Evolutionary conservation across 441 rosid genomes (phyloP).

Genomic region (Erodium trifolium): DNA sequence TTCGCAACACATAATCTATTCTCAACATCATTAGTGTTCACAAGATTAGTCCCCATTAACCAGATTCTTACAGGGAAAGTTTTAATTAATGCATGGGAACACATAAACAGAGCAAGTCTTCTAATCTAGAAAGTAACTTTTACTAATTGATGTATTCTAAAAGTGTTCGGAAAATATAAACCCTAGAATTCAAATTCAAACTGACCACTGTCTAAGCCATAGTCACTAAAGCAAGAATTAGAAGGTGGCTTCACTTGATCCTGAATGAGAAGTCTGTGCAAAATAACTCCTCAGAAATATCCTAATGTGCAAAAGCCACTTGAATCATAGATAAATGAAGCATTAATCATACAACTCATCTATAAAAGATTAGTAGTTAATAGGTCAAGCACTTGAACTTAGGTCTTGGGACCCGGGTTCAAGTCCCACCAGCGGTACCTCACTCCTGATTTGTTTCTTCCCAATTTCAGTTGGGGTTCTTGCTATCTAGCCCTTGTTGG

Average conservation of each 20-base stretch:
- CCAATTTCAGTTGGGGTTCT: too few species aligned
- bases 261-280: not conserved
- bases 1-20: slow-evolving; percentile 29
- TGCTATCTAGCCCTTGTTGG: too few species aligned
- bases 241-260: not conserved
- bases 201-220: not conserved
- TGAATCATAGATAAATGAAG: not conserved
- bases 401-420: not conserved
- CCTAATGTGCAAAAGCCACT: not conserved
- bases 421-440: too few species aligned
- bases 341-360: not conserved
- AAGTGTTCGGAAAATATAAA: slow-evolving; percentile 18
- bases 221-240: slow-evolving; percentile 2
- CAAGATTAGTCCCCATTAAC: slow-evolving; percentile 32
- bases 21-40: slow-evolving; percentile 22
- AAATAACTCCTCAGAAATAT: not conserved
- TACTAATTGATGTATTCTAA: slow-evolving; percentile 21
- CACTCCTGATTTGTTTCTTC: too few species aligned
- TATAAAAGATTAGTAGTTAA: not conserved
- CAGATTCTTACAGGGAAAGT: slow-evolving; percentile 28
- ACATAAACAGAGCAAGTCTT: slow-evolving; percentile 18
- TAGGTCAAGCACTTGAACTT: too few species aligned
- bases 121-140: slow-evolving; percentile 22
- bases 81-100: slow-evolving; percentile 24
- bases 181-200: slow-evolving; percentile 16